Evolutionary conservation across 192 early-diverging fungal genomes (phyloP).

Genomic region (Phycomyces blakesleeanus): DNA sequence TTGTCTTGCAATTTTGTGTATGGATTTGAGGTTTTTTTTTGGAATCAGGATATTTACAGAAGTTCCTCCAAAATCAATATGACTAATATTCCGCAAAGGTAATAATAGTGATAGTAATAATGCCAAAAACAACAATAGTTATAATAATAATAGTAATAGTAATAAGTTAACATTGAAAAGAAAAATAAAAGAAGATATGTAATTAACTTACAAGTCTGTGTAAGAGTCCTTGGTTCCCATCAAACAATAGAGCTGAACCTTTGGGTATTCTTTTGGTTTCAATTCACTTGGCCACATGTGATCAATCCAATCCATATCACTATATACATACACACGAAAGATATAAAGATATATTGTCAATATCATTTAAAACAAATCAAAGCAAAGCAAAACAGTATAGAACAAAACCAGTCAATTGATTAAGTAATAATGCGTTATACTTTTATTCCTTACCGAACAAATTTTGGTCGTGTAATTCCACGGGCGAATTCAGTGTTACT

Average conservation of each 20-base stretch:
- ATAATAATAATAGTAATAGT: too few species aligned
- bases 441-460: constrained; percentile 54
- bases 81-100: constrained; percentile 32
- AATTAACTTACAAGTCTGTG: constrained; percentile 70
- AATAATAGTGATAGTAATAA: too few species aligned
- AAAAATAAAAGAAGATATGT: constrained; percentile 2
- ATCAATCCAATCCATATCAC: constrained; percentile 87
- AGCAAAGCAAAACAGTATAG: too few species aligned
- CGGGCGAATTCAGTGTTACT: constrained; percentile 65
- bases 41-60: constrained; percentile 43
- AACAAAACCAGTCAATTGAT: too few species aligned
- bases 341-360: too few species aligned
- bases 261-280: constrained; percentile 71
- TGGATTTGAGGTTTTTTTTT: neutral
- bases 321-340: neutral
- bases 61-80: constrained; percentile 80
- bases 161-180: too few species aligned
- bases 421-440: too few species aligned
- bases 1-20: neutral
- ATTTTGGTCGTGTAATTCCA: constrained; percentile 64
- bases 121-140: too few species aligned
- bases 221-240: constrained; percentile 92
- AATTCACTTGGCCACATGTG: constrained; percentile 75
- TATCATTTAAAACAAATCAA: too few species aligned
- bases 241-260: constrained; percentile 86